These are phyloP conservation scores for Coniferiporia weirii DNA, from an alignment of 1,284 basidiomycete species.

Conservation along the genomic window DNA sequence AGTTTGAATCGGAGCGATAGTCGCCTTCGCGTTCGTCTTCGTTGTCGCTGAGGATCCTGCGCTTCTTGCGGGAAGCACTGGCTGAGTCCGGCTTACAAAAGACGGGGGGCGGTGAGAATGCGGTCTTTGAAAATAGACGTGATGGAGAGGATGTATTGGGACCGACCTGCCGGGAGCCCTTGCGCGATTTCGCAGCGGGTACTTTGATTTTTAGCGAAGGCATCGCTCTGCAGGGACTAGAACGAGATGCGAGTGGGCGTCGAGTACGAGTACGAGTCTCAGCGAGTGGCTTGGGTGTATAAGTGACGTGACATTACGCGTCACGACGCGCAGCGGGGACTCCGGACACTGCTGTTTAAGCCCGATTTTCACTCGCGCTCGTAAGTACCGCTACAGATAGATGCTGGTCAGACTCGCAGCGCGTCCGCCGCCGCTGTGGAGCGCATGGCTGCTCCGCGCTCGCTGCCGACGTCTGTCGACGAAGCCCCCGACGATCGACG, in stretches of 20 bases:
- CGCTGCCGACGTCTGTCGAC: conserved; percentile 6
- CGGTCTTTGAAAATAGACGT: background rate
- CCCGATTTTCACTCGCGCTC: background rate
- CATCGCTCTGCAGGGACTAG: background rate
- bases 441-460: conserved; percentile 2
- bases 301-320: background rate
- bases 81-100: conserved; percentile 1
- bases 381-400: background rate
- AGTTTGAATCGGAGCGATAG: background rate
- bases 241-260: too few species aligned
- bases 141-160: background rate
- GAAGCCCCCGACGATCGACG: conserved; percentile 19
- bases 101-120: background rate
- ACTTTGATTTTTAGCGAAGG: conserved; percentile 10
- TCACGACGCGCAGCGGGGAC: background rate
- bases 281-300: background rate
- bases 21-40: background rate
- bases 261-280: too few species aligned
- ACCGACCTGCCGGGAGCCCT: background rate
- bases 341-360: background rate
- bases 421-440: background rate
- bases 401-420: background rate
- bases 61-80: conserved; percentile 1
- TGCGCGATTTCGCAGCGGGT: background rate
- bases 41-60: background rate